These are phyloP conservation scores for Aquilaria sinensis DNA, from an alignment of 345 rosid genomes.

Conservation along the genomic window DNA sequence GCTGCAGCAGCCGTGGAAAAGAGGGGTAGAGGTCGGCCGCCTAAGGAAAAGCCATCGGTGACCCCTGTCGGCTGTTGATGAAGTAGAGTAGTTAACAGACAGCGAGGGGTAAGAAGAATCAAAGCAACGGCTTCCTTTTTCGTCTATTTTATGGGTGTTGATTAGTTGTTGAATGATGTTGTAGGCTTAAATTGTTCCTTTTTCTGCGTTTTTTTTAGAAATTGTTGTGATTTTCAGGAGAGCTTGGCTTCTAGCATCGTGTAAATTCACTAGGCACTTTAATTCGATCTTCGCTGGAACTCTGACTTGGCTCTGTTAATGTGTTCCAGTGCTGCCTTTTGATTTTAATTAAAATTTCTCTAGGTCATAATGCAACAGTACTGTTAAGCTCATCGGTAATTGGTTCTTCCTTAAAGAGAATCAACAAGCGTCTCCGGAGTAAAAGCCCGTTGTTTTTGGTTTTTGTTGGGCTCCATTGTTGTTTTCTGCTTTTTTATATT, in stretches of 20 bases:
- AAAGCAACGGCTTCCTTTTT: conserved; percentile 7
- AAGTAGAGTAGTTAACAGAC: background rate
- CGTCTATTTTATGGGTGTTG: conserved; percentile 10
- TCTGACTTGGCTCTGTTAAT: conserved; percentile 6
- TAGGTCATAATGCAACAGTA: too few species aligned
- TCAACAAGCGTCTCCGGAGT: too few species aligned
- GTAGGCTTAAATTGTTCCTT: conserved; percentile 4
- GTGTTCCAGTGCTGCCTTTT: conserved; percentile 8
- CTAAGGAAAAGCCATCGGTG: conserved; percentile 71
- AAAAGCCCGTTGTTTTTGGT: too few species aligned
- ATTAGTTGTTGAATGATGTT: conserved; percentile 22
- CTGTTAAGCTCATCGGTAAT: too few species aligned
- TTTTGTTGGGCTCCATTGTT: too few species aligned
- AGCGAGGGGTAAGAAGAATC: background rate
- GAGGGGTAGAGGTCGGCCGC: conserved; percentile 78
- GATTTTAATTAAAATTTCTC: background rate
- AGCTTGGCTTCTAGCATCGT: conserved; percentile 14
- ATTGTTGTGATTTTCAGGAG: conserved; percentile 7
- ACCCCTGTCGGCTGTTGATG: conserved; percentile 57
- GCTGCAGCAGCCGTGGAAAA: conserved; percentile 20
- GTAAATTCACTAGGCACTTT: conserved; percentile 24
- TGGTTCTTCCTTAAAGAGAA: too few species aligned
- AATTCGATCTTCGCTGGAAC: too few species aligned
- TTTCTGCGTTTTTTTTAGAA: conserved; percentile 2
- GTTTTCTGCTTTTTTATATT: too few species aligned